Conservation (phyloP, 176 grass and related monocot species). For the Ensete ventricosum region DNA sequence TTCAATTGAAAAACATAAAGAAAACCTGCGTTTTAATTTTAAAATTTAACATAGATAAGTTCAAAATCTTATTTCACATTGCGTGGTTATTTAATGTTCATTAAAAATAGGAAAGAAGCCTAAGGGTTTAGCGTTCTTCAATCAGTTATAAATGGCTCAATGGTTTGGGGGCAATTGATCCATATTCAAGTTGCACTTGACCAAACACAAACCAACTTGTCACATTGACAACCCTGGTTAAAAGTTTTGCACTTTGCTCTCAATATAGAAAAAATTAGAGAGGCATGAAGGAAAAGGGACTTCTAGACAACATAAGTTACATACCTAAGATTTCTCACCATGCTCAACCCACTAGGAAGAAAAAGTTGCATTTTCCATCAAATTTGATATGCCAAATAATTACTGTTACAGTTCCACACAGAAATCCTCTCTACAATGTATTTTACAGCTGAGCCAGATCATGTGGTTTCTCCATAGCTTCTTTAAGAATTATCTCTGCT, state of each 20-base stretch:
- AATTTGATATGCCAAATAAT: constrained; percentile 2
- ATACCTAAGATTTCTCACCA: constrained; percentile 7
- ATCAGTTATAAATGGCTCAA: no score
- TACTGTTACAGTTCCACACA: not conserved
- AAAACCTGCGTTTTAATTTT: no score
- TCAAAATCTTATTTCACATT: no score
- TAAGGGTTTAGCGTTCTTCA: no score
- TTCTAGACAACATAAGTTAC: not conserved
- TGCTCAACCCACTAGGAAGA: not conserved
- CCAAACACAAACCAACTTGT: not conserved
- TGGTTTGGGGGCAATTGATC: not conserved
- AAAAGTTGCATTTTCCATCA: constrained; percentile 5
- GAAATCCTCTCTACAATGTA: constrained; percentile 8
- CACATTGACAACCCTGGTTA: not conserved
- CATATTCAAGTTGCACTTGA: not conserved
- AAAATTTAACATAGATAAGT: no score
- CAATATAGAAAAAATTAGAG: not conserved
- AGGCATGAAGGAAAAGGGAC: not conserved
- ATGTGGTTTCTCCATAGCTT: constrained; percentile 49
- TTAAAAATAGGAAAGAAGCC: no score
- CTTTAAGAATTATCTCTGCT: constrained; percentile 46
- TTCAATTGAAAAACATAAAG: no score
- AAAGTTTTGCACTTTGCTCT: not conserved
- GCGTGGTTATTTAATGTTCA: no score
- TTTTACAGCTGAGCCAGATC: constrained; percentile 37